phyloP scores from a whole-genome alignment of 305 asterid species.

The Solanum aculeatissimum region DNA sequence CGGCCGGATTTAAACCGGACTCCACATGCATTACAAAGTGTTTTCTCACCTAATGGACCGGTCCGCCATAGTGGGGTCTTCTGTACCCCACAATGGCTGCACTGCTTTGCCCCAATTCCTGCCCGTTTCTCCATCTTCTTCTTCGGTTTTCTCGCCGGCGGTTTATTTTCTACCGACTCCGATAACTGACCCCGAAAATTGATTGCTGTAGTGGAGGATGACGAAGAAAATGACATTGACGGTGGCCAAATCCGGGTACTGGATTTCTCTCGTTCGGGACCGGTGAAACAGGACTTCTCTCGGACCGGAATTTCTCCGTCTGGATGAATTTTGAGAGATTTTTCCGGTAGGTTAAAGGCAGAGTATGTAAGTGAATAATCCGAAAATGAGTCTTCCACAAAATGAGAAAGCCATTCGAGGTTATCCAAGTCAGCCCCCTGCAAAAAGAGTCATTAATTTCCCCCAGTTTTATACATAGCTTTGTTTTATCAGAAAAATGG shows the following conservation, averaged over 20 bases:
- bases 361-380: slow-evolving; percentile 20
- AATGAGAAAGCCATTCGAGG: slow-evolving; percentile 67
- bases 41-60: slow-evolving; percentile 73
- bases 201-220: slow-evolving; percentile 29
- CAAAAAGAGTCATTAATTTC: neutral
- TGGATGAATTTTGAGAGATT: neutral
- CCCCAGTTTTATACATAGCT: no score
- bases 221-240: slow-evolving; percentile 33
- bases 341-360: slow-evolving; percentile 7
- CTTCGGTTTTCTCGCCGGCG: slow-evolving; percentile 28
- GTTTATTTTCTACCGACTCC: neutral
- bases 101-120: slow-evolving; percentile 21
- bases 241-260: slow-evolving; percentile 33
- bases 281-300: slow-evolving; percentile 18
- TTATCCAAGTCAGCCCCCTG: slow-evolving; percentile 63
- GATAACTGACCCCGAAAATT: slow-evolving; percentile 7
- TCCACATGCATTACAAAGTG: slow-evolving; percentile 90
- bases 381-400: slow-evolving; percentile 50
- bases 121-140: slow-evolving; percentile 12
- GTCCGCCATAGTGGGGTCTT: slow-evolving; percentile 96
- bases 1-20: slow-evolving; percentile 87
- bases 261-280: slow-evolving; percentile 33
- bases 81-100: slow-evolving; percentile 78
- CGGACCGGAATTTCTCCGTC: neutral
- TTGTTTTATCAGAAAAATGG: neutral